A percentile compares a stretch with the other conserved stretches of the same genome.
Evolutionary conservation across 1,284 basidiomycete species (phyloP).

Genomic region (Ceratobasidium sp.): DNA sequence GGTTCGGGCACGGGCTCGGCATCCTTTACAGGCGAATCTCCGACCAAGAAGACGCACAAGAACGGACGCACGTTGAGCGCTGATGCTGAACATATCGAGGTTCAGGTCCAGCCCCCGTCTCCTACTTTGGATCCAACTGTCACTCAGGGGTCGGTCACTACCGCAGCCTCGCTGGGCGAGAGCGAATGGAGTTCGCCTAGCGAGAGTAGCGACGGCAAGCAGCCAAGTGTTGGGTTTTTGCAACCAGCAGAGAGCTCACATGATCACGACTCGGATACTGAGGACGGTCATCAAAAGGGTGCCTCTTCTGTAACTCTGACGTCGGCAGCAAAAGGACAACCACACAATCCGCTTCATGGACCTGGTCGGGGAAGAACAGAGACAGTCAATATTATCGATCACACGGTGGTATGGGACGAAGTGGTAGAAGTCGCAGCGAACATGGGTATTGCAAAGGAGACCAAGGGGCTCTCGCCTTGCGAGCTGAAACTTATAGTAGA

Average conservation of each 20-base stretch:
- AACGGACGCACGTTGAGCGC: conserved; percentile 47
- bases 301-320: conserved; percentile 1
- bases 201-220: conserved; percentile 24
- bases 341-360: neutral
- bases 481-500: conserved; percentile 71
- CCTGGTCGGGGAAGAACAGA: conserved; percentile 39
- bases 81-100: conserved; percentile 18
- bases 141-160: conserved; percentile 4
- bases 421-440: conserved; percentile 64
- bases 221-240: neutral
- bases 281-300: conserved; percentile 7
- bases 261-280: conserved; percentile 17
- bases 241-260: conserved; percentile 15
- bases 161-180: conserved; percentile 9
- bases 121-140: conserved; percentile 18
- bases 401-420: conserved; percentile 48
- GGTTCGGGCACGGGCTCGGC: conserved; percentile 48
- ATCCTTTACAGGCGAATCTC: neutral
- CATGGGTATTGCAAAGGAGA: conserved; percentile 60
- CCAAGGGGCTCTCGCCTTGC: conserved; percentile 58
- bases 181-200: conserved; percentile 23
- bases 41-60: conserved; percentile 7
- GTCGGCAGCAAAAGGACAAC: neutral
- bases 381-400: conserved; percentile 38
- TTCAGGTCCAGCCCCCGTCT: conserved; percentile 33